These are phyloP conservation scores for Aspergillus heteromorphus DNA, from an alignment of 495 filamentous ascomycete species.

Conservation along the genomic window DNA sequence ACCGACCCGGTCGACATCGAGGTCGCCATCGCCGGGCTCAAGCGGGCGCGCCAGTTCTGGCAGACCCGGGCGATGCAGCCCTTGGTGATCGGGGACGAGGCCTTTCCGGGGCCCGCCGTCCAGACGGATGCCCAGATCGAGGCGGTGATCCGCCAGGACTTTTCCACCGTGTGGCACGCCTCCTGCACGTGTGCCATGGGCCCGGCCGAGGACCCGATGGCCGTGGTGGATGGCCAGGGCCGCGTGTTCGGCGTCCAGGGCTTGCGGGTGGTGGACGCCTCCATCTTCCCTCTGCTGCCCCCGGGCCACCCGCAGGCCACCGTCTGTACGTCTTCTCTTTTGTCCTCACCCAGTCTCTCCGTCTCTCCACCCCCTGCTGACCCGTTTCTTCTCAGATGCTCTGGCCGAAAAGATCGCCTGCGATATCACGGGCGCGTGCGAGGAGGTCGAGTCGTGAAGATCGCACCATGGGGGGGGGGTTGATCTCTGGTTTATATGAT, in stretches of 20 bases:
- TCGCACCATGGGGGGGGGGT: too few relatives aligned
- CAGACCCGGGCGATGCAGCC: neutral
- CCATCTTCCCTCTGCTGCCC: conserved; percentile 35
- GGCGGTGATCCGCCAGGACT: conserved; percentile 38
- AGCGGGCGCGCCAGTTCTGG: conserved; percentile 28
- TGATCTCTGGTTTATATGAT: neutral
- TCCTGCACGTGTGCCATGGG: conserved; percentile 50
- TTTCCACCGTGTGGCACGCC: conserved; percentile 48
- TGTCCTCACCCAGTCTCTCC: too few relatives aligned
- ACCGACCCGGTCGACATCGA: conserved; percentile 37
- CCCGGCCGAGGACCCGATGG: conserved; percentile 40
- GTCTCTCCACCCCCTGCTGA: too few relatives aligned
- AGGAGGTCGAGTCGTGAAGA: neutral
- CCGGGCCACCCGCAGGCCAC: conserved; percentile 9
- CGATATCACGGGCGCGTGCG: neutral
- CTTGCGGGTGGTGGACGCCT: conserved; percentile 54
- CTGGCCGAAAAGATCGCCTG: neutral
- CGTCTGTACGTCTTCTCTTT: conserved; percentile 9
- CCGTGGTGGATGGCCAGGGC: conserved; percentile 50
- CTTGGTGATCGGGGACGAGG: conserved; percentile 25
- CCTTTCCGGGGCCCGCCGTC: conserved; percentile 35
- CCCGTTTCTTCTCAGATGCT: too few relatives aligned
- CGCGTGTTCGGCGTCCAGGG: conserved; percentile 45
- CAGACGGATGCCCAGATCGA: conserved; percentile 33
- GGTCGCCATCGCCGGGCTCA: conserved; percentile 42